Percentiles rank a stretch among this genome's conserved stretches.
These are phyloP conservation scores for Coemansia sp. DNA, from an alignment of 192 early-diverging fungal genomes.

Conservation along the genomic window DNA sequence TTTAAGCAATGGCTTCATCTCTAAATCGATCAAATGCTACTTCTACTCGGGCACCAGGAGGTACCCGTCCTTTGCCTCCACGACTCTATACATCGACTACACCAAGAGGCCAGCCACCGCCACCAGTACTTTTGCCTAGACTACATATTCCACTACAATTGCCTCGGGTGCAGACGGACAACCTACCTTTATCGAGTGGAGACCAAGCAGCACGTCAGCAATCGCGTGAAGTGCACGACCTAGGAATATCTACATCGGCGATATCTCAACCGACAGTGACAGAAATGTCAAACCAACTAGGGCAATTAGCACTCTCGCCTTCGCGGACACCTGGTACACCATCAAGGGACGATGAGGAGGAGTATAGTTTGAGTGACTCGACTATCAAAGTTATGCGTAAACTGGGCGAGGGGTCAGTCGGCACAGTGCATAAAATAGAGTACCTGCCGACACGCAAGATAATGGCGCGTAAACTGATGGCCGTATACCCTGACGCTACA, in stretches of 20 bases:
- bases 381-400: slow-evolving; percentile 77
- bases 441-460: slow-evolving; percentile 73
- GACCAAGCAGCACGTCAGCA: slow-evolving; percentile 53
- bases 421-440: slow-evolving; percentile 87
- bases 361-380: slow-evolving; percentile 55
- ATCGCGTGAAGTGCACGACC: slow-evolving; percentile 48
- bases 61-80: slow-evolving; percentile 16
- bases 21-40: slow-evolving; percentile 59
- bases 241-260: slow-evolving; percentile 26
- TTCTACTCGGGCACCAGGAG: slow-evolving; percentile 13
- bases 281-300: slow-evolving; percentile 12
- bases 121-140: slow-evolving; percentile 24
- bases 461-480: slow-evolving; percentile 91
- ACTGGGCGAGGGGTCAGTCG: slow-evolving; percentile 92
- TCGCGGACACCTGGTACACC: background rate
- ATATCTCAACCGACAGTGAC: slow-evolving; percentile 16
- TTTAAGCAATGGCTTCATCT: slow-evolving; percentile 43
- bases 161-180: slow-evolving; percentile 34
- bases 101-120: slow-evolving; percentile 38
- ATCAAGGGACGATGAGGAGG: slow-evolving; percentile 34
- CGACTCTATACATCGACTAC: slow-evolving; percentile 52
- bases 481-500: slow-evolving; percentile 67
- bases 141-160: slow-evolving; percentile 27
- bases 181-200: slow-evolving; percentile 20
- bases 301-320: slow-evolving; percentile 29